Evolutionary conservation across 768 basidiomycete species (phyloP).

Genomic region (Sporobolomyces pararoseus): DNA sequence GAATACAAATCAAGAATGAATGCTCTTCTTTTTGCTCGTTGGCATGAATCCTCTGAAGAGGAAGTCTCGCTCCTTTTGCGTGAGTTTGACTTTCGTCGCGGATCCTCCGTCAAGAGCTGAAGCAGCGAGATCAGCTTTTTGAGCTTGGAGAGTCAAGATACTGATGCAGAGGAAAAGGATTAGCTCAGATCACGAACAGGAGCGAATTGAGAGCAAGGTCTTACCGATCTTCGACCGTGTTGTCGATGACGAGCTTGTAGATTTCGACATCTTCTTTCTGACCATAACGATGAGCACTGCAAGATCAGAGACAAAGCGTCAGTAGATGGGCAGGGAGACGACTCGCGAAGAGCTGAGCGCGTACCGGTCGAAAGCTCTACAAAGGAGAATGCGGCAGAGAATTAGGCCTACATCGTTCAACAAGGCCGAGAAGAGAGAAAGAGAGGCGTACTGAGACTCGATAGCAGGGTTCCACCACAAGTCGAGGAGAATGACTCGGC

Average conservation of each 20-base stretch:
- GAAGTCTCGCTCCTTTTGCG: conserved; percentile 58
- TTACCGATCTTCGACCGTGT: conserved; percentile 17
- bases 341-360: not conserved
- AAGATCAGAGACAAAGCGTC: conserved; percentile 6
- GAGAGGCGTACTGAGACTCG: conserved; percentile 27
- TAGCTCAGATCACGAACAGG: not conserved
- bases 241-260: conserved; percentile 62
- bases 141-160: conserved; percentile 80
- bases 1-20: not conserved
- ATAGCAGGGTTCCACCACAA: conserved; percentile 48
- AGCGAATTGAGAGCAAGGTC: not conserved
- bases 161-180: conserved; percentile 72
- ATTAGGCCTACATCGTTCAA: conserved; percentile 85
- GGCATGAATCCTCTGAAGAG: conserved; percentile 18
- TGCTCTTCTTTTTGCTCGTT: not conserved
- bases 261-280: conserved; percentile 63
- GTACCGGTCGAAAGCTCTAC: conserved; percentile 28
- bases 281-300: conserved; percentile 58
- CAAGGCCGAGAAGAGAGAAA: conserved; percentile 44
- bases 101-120: conserved; percentile 84
- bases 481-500: conserved; percentile 66
- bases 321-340: not conserved
- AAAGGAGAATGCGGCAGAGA: conserved; percentile 25
- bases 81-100: conserved; percentile 70
- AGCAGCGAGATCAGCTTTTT: conserved; percentile 75